Evolutionary conservation across 305 asterid genomes (phyloP), one percentile per base, ranked within the genome.

Genomic region (Fraxinus albicans): DNA sequence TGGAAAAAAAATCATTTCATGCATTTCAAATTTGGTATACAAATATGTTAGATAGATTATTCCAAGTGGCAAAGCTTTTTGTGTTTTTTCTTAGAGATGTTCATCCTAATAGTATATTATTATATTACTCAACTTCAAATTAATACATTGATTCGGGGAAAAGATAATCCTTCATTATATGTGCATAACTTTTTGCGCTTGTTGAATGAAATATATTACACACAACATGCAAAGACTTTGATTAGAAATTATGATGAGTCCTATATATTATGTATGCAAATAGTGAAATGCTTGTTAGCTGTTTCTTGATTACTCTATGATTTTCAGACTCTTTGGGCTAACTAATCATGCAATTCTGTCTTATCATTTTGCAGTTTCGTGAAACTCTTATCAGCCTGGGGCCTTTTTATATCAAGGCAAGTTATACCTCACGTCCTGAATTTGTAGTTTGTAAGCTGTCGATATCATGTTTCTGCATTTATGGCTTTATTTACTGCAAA

Each of bases 401-500:
- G 78, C 98, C 99, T 80, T 96, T 96, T 82, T 96, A 96, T 88
- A 84, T 96, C 89, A 96, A 96, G 98, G 99, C 87, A 91, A 93
- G 97, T 85, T 60, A 77, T 85, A 78, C 76, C 84, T 82, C 74
- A 33, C 74, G 72, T 55, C 77, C 63, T 73, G 60, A 3, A 69
- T 73, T 34, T 17, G 44, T 73, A 35, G 42, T 84, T 79, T 85
- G 78, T 65, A n/a, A 78, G 55, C 65, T 78, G 60, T 86, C 44
- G 65, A 17, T 76, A 31, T 72, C 36, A 65, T 67, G 70, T 65
- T 80, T 72, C 75, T 25, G 36, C 50, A 73, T 47, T 55, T 77
- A 19, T 79, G 53, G 80, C 47, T 63, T 73, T 83, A 50, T 27
- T 47, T 65, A 36, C 27, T 60, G 58, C 35, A 33, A 33, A 33